Conservation (phyloP, 768 basidiomycete species). For the Podaxis pistillaris region DNA sequence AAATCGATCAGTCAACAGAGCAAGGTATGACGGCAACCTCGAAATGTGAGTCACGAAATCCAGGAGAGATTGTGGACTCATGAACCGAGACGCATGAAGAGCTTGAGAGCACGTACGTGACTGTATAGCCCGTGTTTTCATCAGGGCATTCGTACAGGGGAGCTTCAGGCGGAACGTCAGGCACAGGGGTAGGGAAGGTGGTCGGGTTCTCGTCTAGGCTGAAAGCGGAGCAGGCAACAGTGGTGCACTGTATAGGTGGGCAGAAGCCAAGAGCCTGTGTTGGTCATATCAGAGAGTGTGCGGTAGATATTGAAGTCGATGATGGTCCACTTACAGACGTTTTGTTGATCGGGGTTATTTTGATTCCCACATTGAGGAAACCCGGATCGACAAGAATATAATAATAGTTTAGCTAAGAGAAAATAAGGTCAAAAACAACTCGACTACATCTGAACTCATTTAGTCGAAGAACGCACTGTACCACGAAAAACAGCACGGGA, state of each 20-base stretch:
- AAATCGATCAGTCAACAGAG: not conserved
- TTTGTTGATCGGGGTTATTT: conserved; percentile 19
- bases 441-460: not conserved
- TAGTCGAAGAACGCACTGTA: conserved; percentile 8
- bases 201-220: conserved; percentile 19
- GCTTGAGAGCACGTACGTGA: conserved; percentile 22
- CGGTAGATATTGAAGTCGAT: not conserved
- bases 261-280: conserved; percentile 24
- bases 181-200: conserved; percentile 20
- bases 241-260: conserved; percentile 20
- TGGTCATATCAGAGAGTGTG: not conserved
- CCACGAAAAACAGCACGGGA: conserved; percentile 16
- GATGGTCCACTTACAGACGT: not conserved
- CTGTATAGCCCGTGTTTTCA: conserved; percentile 20
- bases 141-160: conserved; percentile 24
- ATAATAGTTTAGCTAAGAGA: conserved; percentile 24
- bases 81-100: too few species aligned
- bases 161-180: conserved; percentile 14
- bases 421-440: not conserved
- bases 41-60: too few species aligned
- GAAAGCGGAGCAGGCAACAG: conserved; percentile 23
- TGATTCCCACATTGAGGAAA: conserved; percentile 27
- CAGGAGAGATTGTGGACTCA: too few species aligned
- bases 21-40: too few species aligned
- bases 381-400: conserved; percentile 27